These are phyloP conservation scores for Paramecium octaurelia DNA, from an alignment of 73 alveolate genomes.

Conservation along the genomic window DNA sequence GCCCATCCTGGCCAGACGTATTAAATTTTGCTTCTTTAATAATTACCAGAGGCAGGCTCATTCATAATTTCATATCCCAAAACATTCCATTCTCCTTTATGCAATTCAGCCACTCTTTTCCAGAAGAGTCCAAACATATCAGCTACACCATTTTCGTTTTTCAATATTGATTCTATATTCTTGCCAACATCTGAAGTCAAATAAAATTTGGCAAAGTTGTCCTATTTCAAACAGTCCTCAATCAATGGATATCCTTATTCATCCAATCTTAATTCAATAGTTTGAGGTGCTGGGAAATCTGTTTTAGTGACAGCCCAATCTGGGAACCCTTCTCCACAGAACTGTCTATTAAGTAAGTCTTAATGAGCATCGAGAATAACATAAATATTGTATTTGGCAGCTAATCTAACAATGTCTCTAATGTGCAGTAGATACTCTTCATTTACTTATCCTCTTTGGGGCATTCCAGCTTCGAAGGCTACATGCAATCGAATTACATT, in stretches of 20 bases:
- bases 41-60: conserved; percentile 87
- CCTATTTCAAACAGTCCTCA: conserved; percentile 37
- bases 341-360: conserved; percentile 81
- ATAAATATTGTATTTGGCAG: conserved; percentile 80
- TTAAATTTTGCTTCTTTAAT: conserved; percentile 65
- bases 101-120: conserved; percentile 73
- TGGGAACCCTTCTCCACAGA: conserved; percentile 96
- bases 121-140: conserved; percentile 85
- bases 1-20: conserved; percentile 75
- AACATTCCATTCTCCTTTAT: conserved; percentile 65
- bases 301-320: conserved; percentile 71
- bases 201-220: conserved; percentile 70
- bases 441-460: conserved; percentile 74
- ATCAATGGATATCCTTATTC: conserved; percentile 67
- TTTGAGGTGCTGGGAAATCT: conserved; percentile 43
- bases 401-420: conserved; percentile 71
- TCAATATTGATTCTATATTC: conserved; percentile 73
- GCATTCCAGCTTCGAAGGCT: conserved; percentile 93
- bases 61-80: conserved; percentile 90
- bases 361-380: conserved; percentile 90
- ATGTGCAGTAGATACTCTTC: conserved; percentile 76
- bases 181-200: conserved; percentile 74
- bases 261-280: conserved; percentile 62
- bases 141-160: conserved; percentile 76
- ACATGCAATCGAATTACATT: conserved; percentile 86